Evolutionary conservation across 257 asterid species (phyloP).

Genomic region (Gentiana macrophylla): DNA sequence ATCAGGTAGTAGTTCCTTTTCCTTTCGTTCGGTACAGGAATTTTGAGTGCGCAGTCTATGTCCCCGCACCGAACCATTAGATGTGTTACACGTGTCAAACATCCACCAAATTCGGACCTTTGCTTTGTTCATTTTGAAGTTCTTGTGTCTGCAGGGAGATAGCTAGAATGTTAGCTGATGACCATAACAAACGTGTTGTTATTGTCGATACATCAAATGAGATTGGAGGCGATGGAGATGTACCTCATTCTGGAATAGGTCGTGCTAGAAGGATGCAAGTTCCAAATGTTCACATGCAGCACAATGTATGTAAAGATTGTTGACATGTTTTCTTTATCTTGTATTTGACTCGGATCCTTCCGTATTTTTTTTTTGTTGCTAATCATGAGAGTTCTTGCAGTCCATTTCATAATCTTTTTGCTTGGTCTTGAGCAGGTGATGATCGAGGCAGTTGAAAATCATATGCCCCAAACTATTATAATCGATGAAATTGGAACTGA

Average conservation of each 20-base stretch:
- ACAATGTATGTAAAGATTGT: conserved; percentile 46
- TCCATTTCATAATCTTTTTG: background rate
- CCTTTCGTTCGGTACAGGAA: background rate
- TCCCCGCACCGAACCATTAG: too few species aligned
- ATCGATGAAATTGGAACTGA: conserved; percentile 97
- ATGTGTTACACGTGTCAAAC: too few species aligned
- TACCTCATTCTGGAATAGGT: conserved; percentile 98
- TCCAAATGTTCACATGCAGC: conserved; percentile 91
- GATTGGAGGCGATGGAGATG: conserved; percentile 96
- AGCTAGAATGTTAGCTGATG: conserved; percentile 90
- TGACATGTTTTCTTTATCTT: conserved; percentile 1
- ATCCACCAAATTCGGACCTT: too few species aligned
- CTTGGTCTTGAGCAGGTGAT: conserved; percentile 49
- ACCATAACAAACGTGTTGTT: conserved; percentile 82
- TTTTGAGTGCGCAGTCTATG: too few species aligned
- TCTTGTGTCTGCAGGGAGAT: conserved; percentile 54
- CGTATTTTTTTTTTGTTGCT: background rate
- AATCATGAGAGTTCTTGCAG: background rate
- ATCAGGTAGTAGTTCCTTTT: conserved; percentile 46
- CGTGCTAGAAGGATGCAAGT: conserved; percentile 99
- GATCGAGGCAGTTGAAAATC: conserved; percentile 99
- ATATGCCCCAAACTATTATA: conserved; percentile 93
- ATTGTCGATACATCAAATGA: conserved; percentile 97
- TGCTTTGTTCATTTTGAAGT: background rate
- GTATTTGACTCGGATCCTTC: too few species aligned